phyloP scores from a whole-genome alignment of 257 asterid species.

The Lantana camara region DNA sequence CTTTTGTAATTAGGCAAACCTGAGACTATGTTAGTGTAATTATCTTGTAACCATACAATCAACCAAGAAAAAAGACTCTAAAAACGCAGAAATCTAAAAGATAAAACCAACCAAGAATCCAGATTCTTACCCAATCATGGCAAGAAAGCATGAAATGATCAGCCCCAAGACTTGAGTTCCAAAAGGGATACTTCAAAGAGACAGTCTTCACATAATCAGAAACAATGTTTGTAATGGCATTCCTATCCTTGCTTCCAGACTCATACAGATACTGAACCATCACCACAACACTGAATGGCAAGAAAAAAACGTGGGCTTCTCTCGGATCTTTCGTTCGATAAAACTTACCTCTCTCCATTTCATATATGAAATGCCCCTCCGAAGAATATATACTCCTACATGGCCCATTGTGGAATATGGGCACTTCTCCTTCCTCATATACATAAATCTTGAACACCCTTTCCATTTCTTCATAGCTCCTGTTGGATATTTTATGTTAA shows the following conservation, averaged over 20 bases:
- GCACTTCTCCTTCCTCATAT: constrained; percentile 61
- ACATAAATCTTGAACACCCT: constrained; percentile 47
- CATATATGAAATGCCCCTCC: constrained; percentile 55
- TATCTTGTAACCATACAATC: neutral
- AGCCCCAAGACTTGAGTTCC: constrained; percentile 60
- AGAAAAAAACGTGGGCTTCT: constrained; percentile 53
- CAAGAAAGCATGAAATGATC: constrained; percentile 68
- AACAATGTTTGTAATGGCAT: constrained; percentile 33
- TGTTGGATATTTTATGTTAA: neutral
- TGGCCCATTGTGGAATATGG: constrained; percentile 55
- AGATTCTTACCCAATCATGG: constrained; percentile 54
- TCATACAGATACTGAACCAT: constrained; percentile 46
- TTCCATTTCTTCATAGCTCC: constrained; percentile 68
- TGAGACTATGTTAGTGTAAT: too few species aligned
- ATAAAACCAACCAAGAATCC: neutral
- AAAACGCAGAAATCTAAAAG: neutral
- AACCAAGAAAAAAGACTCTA: neutral
- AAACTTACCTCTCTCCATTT: constrained; percentile 43
- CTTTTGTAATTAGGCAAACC: too few species aligned
- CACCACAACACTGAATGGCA: constrained; percentile 51
- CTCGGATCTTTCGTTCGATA: constrained; percentile 47
- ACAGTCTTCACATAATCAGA: constrained; percentile 46
- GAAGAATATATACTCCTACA: constrained; percentile 55
- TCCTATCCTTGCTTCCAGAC: constrained; percentile 33
- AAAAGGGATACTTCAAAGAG: constrained; percentile 43